Conservation (phyloP, 257 asterid species). For the Solanum paucissectum region DNA sequence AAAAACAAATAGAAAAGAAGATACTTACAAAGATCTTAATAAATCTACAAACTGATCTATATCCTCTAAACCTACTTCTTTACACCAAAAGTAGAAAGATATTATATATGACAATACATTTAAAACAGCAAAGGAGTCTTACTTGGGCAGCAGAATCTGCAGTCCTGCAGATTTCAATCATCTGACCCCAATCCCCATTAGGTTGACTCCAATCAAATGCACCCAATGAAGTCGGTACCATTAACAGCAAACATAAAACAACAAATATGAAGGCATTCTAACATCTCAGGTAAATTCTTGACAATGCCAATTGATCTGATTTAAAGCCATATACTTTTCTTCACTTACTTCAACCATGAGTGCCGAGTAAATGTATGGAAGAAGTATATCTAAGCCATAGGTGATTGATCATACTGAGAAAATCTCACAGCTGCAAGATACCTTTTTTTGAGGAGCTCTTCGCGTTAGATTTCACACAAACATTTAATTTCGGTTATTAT, state of each 20-base stretch:
- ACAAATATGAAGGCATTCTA: slow-evolving; percentile 4
- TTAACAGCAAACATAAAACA: slow-evolving; percentile 8
- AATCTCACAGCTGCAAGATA: neutral
- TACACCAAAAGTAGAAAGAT: neutral
- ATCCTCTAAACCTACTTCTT: neutral
- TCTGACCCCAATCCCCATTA: slow-evolving; percentile 6
- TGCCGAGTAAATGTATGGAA: neutral
- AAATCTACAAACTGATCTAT: neutral
- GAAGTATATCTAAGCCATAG: slow-evolving; percentile 1
- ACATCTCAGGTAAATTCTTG: neutral
- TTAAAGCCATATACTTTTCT: neutral
- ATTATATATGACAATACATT: neutral
- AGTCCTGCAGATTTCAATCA: slow-evolving; percentile 18
- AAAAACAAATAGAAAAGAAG: neutral
- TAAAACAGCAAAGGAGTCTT: slow-evolving; percentile 9
- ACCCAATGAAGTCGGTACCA: slow-evolving; percentile 4
- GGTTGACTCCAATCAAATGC: slow-evolving; percentile 11
- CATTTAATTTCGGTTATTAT: neutral
- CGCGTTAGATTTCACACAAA: neutral
- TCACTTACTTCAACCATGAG: neutral
- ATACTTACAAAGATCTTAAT: neutral
- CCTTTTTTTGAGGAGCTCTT: neutral
- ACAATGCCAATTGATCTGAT: neutral
- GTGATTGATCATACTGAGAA: neutral
- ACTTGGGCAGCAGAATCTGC: slow-evolving; percentile 22